Base-by-base conservation (phyloP, 1,284 basidiomycete genomes). In the Pseudozyma tsukubaensis region DNA sequence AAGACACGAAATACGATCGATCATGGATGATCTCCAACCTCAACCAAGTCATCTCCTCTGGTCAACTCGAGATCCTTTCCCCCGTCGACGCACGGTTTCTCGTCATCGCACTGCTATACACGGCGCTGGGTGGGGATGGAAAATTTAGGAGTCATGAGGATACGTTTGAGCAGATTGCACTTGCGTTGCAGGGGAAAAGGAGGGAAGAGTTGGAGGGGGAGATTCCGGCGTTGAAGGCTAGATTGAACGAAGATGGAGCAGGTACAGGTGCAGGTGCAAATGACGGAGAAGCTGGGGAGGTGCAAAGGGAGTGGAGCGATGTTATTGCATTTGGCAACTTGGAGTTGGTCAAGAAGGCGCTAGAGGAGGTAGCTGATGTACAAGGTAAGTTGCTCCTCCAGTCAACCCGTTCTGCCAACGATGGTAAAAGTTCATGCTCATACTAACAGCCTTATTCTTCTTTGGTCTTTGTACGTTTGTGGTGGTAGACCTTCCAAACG, bases 301-400 rank as follows among this genome's bases (percentile, higher is more conserved):
- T 59, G 9, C 57, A 59, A 18, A 43, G 45, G 21, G 72, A 66
- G 12, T 77, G 75, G 75, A 24, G 37, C 1, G 75, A 77, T 40
- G 43, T 77, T 18, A 24, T 62, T 12, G 45, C 57, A 14, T 71
- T 74, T 12, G 67, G 61, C 7, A 50, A 53, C 12, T 34, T 59
- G 3, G 48, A 50, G 4, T 7, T 55, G 11, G 59, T 59, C n/a
- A 32, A 52, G 14, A 34, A 32, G 0, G 63, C 67, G 16, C 16
- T 77, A 14, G 32, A 48, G 4, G 58, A 71, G 3, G 52, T 72
- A 0, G 52, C 60, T 36, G 64, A 74, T 44, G 59, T 62, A 3
- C 71, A 74, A 63, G 52, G 75, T 77, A 49, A 42, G 74, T 57
- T 13, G 11, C 4, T 1, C 8, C n/a, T 19, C 24, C 47, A n/a